Evolutionary conservation across 2,329 filamentous ascomycete species (phyloP).

Genomic region (Acarospora socialis): DNA sequence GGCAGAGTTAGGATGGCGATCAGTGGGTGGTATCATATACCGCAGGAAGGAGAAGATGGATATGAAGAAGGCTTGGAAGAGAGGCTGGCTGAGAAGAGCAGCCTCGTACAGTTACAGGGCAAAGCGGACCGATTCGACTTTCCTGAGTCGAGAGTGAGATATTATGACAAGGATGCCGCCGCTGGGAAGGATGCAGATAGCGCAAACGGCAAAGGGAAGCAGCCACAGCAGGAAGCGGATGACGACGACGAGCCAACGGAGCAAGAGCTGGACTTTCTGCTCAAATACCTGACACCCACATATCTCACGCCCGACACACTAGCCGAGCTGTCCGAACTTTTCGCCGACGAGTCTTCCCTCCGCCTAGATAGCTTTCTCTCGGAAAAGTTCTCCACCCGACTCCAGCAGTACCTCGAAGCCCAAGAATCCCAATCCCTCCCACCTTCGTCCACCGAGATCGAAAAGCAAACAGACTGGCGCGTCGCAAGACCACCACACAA

Average conservation of each 20-base stretch:
- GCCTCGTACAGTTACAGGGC: slow-evolving; percentile 81
- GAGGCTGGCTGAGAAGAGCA: slow-evolving; percentile 75
- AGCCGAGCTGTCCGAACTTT: slow-evolving; percentile 64
- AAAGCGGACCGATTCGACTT: slow-evolving; percentile 81
- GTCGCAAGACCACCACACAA: slow-evolving; percentile 87
- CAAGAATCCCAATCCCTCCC: slow-evolving; percentile 41
- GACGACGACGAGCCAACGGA: slow-evolving; percentile 53
- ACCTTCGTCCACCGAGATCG: slow-evolving; percentile 38
- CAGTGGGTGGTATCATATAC: slow-evolving; percentile 97
- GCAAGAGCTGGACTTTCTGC: slow-evolving; percentile 72
- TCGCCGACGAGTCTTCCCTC: slow-evolving; percentile 70
- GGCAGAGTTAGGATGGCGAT: slow-evolving; percentile 89
- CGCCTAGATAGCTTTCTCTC: slow-evolving; percentile 66
- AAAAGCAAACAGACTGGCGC: slow-evolving; percentile 48
- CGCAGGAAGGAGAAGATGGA: slow-evolving; percentile 83
- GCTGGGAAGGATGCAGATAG: slow-evolving; percentile 11
- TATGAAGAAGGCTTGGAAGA: slow-evolving; percentile 81
- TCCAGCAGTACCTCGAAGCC: slow-evolving; percentile 57
- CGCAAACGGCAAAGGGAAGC: slow-evolving; percentile 21
- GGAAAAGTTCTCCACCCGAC: slow-evolving; percentile 56
- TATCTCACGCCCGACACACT: slow-evolving; percentile 88
- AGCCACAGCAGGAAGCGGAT: slow-evolving; percentile 24
- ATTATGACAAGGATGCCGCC: slow-evolving; percentile 24
- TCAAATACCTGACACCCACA: slow-evolving; percentile 77
- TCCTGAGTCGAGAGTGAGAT: slow-evolving; percentile 52